Base-by-base conservation (phyloP, 441 rosid genomes). In the Erodium moschatum region DNA sequence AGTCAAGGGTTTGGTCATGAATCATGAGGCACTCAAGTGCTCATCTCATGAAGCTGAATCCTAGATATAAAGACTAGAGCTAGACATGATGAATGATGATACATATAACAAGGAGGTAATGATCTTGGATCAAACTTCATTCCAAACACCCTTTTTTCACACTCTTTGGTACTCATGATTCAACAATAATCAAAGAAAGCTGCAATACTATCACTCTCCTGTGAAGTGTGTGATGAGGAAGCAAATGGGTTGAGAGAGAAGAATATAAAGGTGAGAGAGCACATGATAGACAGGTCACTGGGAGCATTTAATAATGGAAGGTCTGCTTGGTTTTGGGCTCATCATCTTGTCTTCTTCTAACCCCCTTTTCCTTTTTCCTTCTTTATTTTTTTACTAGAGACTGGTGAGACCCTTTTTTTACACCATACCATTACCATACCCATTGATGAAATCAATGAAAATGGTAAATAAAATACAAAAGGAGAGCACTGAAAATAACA, bases 51-150 rank as follows among this genome's bases (percentile, higher is more conserved):
- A 50, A 50, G 16, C 70, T 18, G 8, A 40, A 72, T 35, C 64
- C 56, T 12, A 20, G 56, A 54, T 6, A 42, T 11, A 6, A 10
- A 8, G 54, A 48, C 4, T 11, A 48, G 1, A 48, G 12, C 27
- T 24, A 13, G 11, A 10, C 15, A 48, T 11, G 54, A 48, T 13
- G 6, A 8, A 48, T 11, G 54, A 48, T 13, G 6, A 8, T 24
- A 70, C 24, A 31, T 33, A 19, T 35, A 52, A 3, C 9, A 13
- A 35, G 58, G 46, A 40, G 27, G 2, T 56, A 69, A 72, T 50
- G 82, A 79, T 79, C 78, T 84, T 76, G 92, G 92, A 83, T 79
- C 86, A 85, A 86, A 83, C 92, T 81, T 84, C 92, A 87, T 87
- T 87, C 92, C 92, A 75, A 70, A 84, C 85, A 81, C 87, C 79